A percentile compares a stretch with the other conserved stretches of the same genome.
Conservation (phyloP, 2,329 filamentous ascomycete species). For the Fusarium nisikadoi region DNA sequence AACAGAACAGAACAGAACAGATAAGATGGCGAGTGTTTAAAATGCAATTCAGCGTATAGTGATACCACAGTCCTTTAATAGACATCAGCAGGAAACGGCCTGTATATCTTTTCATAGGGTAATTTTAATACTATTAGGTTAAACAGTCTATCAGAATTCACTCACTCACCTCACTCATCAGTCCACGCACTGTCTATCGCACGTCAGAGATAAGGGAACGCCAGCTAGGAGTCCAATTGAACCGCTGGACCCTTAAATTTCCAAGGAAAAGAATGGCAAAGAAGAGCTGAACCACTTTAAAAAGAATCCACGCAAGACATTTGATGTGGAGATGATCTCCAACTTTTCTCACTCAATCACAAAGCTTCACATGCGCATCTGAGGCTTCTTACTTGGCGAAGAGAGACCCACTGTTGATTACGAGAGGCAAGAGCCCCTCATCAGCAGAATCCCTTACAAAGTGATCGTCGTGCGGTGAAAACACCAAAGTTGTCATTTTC, state of each 20-base stretch:
- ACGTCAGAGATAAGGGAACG: background rate
- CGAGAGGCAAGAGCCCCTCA: slow-evolving; percentile 26
- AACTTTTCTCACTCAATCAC: slow-evolving; percentile 32
- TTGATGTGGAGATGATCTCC: slow-evolving; percentile 33
- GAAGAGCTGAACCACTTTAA: slow-evolving; percentile 33
- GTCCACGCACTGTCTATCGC: background rate
- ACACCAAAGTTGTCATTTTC: slow-evolving; percentile 8
- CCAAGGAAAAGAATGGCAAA: slow-evolving; percentile 14
- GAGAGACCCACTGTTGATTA: slow-evolving; percentile 33
- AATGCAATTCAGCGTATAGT: slow-evolving; percentile 19
- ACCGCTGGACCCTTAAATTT: slow-evolving; percentile 6
- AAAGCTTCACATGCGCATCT: background rate
- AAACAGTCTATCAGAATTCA: background rate
- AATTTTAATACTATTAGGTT: slow-evolving; percentile 27
- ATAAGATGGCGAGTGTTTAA: background rate
- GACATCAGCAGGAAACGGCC: slow-evolving; percentile 38
- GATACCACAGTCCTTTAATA: slow-evolving; percentile 34
- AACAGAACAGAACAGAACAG: background rate
- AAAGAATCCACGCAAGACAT: slow-evolving; percentile 20
- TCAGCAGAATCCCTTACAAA: slow-evolving; percentile 2
- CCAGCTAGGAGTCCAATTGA: background rate
- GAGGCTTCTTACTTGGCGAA: slow-evolving; percentile 19
- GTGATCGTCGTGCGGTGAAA: slow-evolving; percentile 27
- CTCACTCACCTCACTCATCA: background rate
- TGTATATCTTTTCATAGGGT: slow-evolving; percentile 38